A percentile compares a stretch with the other conserved stretches of the same genome.
These are phyloP conservation scores for Chalciporus sphaerocephalus DNA, from an alignment of 768 basidiomycete genomes.

Conservation along the genomic window DNA sequence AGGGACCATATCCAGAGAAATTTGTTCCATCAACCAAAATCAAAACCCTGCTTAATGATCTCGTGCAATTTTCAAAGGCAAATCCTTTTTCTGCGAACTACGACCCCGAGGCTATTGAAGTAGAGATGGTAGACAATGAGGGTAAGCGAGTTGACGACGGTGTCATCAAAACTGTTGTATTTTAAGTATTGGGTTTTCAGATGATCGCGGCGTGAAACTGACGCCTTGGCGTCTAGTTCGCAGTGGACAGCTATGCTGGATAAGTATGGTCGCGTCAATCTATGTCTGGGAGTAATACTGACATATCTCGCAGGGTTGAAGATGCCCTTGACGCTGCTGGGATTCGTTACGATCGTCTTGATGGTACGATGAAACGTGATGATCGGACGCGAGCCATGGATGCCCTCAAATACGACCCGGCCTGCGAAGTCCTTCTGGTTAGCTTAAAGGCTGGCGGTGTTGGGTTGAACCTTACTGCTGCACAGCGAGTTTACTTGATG, in stretches of 20 bases:
- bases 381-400: slow-evolving; percentile 92
- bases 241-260: slow-evolving; percentile 96
- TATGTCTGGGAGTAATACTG: not conserved
- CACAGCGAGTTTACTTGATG: slow-evolving; percentile 91
- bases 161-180: slow-evolving; percentile 87
- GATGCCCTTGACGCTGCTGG: slow-evolving; percentile 78
- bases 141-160: slow-evolving; percentile 70
- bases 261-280: slow-evolving; percentile 46
- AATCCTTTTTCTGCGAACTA: slow-evolving; percentile 90
- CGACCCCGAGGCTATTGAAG: slow-evolving; percentile 65
- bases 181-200: slow-evolving; percentile 57
- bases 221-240: slow-evolving; percentile 47
- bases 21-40: slow-evolving; percentile 86
- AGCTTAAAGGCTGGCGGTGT: slow-evolving; percentile 97
- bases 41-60: slow-evolving; percentile 73
- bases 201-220: slow-evolving; percentile 11
- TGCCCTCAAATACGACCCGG: slow-evolving; percentile 81
- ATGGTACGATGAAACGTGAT: slow-evolving; percentile 97
- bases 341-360: slow-evolving; percentile 88
- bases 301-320: slow-evolving; percentile 58
- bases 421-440: slow-evolving; percentile 90
- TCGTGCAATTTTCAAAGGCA: slow-evolving; percentile 71
- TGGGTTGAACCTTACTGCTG: slow-evolving; percentile 91
- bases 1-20: slow-evolving; percentile 48
- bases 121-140: slow-evolving; percentile 72